These are phyloP conservation scores for Boletus huronensis DNA, from an alignment of 768 basidiomycete genomes.

Conservation along the genomic window DNA sequence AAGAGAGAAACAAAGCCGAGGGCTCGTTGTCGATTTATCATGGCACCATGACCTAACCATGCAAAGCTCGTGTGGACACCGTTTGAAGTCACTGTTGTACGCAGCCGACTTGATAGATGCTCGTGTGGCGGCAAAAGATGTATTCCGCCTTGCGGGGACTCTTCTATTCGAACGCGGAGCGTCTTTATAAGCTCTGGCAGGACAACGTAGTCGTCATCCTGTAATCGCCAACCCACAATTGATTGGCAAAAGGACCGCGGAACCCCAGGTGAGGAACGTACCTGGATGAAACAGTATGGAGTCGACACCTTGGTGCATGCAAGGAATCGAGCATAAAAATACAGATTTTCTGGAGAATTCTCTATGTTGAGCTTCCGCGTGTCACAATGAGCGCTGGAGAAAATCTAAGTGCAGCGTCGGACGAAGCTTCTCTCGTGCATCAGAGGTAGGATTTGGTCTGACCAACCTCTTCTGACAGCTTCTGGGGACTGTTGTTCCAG, in stretches of 20 bases:
- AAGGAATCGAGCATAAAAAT: constrained; percentile 60
- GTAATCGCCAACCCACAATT: background rate
- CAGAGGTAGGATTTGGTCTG: background rate
- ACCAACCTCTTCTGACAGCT: constrained; percentile 42
- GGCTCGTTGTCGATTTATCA: constrained; percentile 44
- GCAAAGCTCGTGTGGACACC: constrained; percentile 54
- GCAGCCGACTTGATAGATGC: constrained; percentile 50
- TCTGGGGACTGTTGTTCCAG: constrained; percentile 60
- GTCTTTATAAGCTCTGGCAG: constrained; percentile 52
- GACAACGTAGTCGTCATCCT: constrained; percentile 72
- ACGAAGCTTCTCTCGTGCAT: background rate
- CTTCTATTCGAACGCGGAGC: constrained; percentile 41
- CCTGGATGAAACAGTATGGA: constrained; percentile 62
- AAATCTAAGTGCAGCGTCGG: constrained; percentile 34
- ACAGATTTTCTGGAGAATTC: constrained; percentile 55
- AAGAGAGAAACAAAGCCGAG: constrained; percentile 50
- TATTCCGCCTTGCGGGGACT: constrained; percentile 32
- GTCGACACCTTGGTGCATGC: constrained; percentile 52
- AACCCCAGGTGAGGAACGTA: constrained; percentile 18
- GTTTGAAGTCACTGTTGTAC: constrained; percentile 37
- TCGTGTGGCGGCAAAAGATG: constrained; percentile 62
- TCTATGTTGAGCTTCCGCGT: constrained; percentile 45
- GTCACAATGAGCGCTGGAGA: constrained; percentile 41
- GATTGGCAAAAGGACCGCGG: background rate
- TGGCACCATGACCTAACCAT: constrained; percentile 64